Evolutionary conservation across 2,329 filamentous ascomycete genomes (phyloP).

Genomic region (Didymellaceae sp.): DNA sequence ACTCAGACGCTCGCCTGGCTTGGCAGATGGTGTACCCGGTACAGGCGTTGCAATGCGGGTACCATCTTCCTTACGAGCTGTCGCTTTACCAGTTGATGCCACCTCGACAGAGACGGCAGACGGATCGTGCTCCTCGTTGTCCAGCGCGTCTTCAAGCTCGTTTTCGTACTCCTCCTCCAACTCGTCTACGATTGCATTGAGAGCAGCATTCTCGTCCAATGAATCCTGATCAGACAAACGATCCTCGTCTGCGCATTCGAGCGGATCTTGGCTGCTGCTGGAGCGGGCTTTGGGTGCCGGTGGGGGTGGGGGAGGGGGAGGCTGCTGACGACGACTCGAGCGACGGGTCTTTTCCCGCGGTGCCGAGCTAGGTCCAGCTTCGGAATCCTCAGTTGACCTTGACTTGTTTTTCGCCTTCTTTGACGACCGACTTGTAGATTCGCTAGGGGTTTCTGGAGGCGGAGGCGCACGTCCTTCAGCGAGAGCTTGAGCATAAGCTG

Average conservation of each 20-base stretch:
- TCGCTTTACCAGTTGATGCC: conserved; percentile 83
- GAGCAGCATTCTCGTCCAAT: conserved; percentile 65
- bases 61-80: conserved; percentile 89
- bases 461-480: conserved; percentile 51
- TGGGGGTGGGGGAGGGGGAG: conserved; percentile 60
- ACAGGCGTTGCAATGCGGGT: conserved; percentile 84
- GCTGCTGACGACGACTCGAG: conserved; percentile 65
- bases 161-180: conserved; percentile 82
- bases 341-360: conserved; percentile 69
- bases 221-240: conserved; percentile 78
- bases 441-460: conserved; percentile 45
- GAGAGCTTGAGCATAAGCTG: conserved; percentile 78
- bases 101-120: conserved; percentile 92
- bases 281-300: conserved; percentile 53
- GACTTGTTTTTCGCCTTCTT: conserved; percentile 44
- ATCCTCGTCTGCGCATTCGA: conserved; percentile 94
- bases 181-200: conserved; percentile 90
- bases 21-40: conserved; percentile 55
- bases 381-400: conserved; percentile 50
- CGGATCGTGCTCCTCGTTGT: conserved; percentile 71
- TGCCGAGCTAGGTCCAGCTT: conserved; percentile 53
- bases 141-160: conserved; percentile 21
- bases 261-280: conserved; percentile 58
- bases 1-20: conserved; percentile 40
- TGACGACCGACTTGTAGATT: conserved; percentile 38